Base-by-base conservation (phyloP, 2,329 filamentous ascomycete species). In the Curvularia spicifera region DNA sequence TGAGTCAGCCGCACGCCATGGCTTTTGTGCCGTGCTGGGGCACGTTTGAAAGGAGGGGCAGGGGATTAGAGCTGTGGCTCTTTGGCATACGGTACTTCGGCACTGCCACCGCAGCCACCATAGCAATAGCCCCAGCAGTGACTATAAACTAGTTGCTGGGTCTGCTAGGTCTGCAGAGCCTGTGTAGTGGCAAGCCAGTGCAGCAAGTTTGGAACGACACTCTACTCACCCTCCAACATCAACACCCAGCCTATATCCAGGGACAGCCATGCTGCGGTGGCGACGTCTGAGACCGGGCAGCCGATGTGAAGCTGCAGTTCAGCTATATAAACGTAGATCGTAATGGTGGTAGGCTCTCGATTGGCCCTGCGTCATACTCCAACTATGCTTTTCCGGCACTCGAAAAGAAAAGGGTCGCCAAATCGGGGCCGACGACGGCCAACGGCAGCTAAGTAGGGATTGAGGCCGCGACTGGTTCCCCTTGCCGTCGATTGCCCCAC, bases 151-250 rank as follows among this genome's bases (percentile, higher is more conserved):
- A 37, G 53, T 28, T 10, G 28, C 35, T 22, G 31, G n/a, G 51
- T 29, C 13, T 43, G 18, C 29, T 33, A 26, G 18, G 51, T 22
- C n/a, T 37, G 43, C 53, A 26, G 22, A 20, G 15, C 5, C 15
- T 28, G 31, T 49, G n/a, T 37, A 37, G 15, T 8, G 31, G 39
- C 29, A 18, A 22, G 53, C 35, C 26, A 46, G 43, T 26, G 45
- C 28, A 29, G 45, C 37, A 44, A 45, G 45, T 54, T 49, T 12
- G 44, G 31, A 13, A 29, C 42, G 29, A 47, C 3, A 48, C 37
- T 57, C n/a, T 39, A 66, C 72, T 66, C 57, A 75, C 72, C 72
- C 71, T 54, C 72, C 72, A 40, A 75, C 72, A 60, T 75, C 72
- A 24, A 74, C 71, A 56, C 72, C 72, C 26, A 75, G 51, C 51